These are phyloP conservation scores for Rhynchospora pubera DNA, from an alignment of 176 grass and related monocot species.

Conservation along the genomic window DNA sequence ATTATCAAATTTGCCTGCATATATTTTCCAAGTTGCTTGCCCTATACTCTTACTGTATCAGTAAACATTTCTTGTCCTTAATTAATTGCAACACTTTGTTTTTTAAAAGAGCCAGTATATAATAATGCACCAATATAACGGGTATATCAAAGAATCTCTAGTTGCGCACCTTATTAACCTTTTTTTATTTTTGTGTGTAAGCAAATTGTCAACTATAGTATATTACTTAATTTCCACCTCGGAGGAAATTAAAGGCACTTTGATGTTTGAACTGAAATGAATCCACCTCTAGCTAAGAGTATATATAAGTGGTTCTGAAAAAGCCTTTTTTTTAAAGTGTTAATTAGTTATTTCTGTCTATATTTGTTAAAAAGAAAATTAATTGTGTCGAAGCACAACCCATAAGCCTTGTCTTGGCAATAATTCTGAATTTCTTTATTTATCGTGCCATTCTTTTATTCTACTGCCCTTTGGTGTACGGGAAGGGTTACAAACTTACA, in stretches of 20 bases:
- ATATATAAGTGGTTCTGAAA: background rate
- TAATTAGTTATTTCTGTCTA: background rate
- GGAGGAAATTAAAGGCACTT: background rate
- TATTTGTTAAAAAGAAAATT: background rate
- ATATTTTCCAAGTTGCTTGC: no score
- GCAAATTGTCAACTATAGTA: background rate
- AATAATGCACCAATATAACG: background rate
- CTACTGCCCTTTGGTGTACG: background rate
- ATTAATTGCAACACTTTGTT: background rate
- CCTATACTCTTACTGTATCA: no score
- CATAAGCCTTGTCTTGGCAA: slow-evolving; percentile 1
- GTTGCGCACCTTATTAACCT: background rate
- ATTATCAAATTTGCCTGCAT: background rate
- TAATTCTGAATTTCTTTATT: slow-evolving; percentile 8
- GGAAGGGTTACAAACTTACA: background rate
- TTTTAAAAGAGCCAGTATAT: background rate
- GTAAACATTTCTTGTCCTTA: no score
- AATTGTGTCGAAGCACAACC: background rate
- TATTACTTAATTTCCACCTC: background rate
- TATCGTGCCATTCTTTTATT: slow-evolving; percentile 11
- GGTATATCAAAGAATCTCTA: background rate
- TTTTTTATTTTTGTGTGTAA: no score
- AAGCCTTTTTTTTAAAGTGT: background rate
- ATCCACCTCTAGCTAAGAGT: background rate
- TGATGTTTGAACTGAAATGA: background rate